Evolutionary conservation across 2,329 filamentous ascomycete genomes (phyloP).

Genomic region (Mycogone perniciosa): DNA sequence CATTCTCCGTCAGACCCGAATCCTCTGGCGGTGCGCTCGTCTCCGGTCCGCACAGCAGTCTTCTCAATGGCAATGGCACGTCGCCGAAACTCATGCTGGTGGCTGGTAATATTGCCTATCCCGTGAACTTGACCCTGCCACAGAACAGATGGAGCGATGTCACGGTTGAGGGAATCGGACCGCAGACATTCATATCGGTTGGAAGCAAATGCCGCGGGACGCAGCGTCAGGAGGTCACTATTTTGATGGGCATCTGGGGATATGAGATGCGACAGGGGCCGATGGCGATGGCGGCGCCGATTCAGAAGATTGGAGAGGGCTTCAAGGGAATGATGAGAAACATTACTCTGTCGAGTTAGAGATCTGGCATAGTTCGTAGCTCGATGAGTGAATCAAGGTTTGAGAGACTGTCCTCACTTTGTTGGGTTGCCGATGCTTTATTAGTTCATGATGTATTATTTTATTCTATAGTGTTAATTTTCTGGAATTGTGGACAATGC

Average conservation of each 20-base stretch:
- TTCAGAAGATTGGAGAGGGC: constrained; percentile 7
- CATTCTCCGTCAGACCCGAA: constrained; percentile 31
- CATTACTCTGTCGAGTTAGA: constrained; percentile 7
- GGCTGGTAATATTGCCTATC: constrained; percentile 9
- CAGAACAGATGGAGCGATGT: constrained; percentile 13
- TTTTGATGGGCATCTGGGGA: constrained; percentile 14
- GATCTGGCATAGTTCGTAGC: too few species aligned
- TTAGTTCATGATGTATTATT: too few species aligned
- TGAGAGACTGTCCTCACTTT: too few species aligned
- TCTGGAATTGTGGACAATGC: too few species aligned
- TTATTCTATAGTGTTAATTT: too few species aligned
- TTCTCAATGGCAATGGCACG: constrained; percentile 11
- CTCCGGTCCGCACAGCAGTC: constrained; percentile 10
- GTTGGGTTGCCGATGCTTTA: too few species aligned
- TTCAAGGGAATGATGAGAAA: constrained; percentile 10
- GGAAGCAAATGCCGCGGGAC: not conserved
- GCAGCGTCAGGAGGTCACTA: constrained; percentile 11
- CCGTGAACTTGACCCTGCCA: constrained; percentile 11
- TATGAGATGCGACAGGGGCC: constrained; percentile 9
- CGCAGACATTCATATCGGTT: constrained; percentile 9
- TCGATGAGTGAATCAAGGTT: too few species aligned
- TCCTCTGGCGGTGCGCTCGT: constrained; percentile 12
- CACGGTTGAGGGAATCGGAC: constrained; percentile 6
- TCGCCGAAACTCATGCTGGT: constrained; percentile 12
- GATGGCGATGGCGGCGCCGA: constrained; percentile 10